Conservation (phyloP, 768 basidiomycete genomes). For the Chlorophyllum brunneum region DNA sequence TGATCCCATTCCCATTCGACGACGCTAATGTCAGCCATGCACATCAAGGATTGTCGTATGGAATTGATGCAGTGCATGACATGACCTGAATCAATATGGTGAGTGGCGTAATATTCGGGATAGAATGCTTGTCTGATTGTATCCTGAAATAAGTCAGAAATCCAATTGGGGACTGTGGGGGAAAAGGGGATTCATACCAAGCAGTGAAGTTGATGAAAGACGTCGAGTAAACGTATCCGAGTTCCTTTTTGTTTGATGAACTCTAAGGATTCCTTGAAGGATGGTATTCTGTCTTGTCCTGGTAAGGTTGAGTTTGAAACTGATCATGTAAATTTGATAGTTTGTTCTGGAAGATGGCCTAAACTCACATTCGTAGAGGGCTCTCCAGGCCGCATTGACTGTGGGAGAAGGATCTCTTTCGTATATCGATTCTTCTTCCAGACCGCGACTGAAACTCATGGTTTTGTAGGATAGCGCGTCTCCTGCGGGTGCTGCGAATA, state of each 20-base stretch:
- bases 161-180: too few species aligned
- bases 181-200: not conserved
- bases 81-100: not conserved
- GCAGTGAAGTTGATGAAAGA: slow-evolving; percentile 10
- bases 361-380: slow-evolving; percentile 3
- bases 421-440: not conserved
- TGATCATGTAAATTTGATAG: too few species aligned
- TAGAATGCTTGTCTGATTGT: slow-evolving; percentile 1
- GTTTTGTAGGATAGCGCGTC: not conserved
- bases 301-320: slow-evolving; percentile 6
- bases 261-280: not conserved
- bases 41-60: slow-evolving; percentile 8
- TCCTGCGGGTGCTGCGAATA: not conserved
- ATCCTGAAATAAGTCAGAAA: not conserved
- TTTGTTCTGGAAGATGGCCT: too few species aligned
- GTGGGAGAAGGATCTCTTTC: not conserved
- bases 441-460: not conserved
- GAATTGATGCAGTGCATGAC: slow-evolving; percentile 6
- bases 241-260: slow-evolving; percentile 3
- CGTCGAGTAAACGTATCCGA: not conserved
- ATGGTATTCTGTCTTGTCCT: not conserved
- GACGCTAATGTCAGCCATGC: slow-evolving; percentile 6
- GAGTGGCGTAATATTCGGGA: not conserved
- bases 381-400: slow-evolving; percentile 5
- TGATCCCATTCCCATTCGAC: slow-evolving; percentile 8